Conservation (phyloP, 495 filamentous ascomycete genomes). For the Haplographium delicatum region DNA sequence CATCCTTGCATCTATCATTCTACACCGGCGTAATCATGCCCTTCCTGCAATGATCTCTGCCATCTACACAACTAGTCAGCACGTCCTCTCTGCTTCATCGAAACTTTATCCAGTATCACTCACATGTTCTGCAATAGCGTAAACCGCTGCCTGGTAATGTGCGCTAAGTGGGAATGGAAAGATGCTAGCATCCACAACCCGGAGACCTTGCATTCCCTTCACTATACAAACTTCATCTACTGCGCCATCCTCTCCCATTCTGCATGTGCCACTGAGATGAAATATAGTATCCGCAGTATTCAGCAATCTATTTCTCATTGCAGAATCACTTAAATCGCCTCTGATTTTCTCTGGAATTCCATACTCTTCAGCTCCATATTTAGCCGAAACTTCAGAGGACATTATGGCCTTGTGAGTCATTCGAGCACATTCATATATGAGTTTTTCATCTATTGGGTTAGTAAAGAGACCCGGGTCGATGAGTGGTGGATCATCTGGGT, state of each 20-base stretch:
- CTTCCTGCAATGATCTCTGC: too few species aligned
- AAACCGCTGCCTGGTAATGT: background rate
- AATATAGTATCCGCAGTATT: background rate
- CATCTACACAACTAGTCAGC: too few species aligned
- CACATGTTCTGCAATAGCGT: background rate
- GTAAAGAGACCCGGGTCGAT: slow-evolving; percentile 8
- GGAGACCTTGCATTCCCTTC: background rate
- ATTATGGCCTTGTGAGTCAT: background rate
- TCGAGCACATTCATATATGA: background rate
- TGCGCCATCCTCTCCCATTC: background rate
- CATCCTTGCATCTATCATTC: too few species aligned
- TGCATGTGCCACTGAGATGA: background rate
- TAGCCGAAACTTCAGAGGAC: background rate
- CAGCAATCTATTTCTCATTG: background rate
- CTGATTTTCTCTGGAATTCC: background rate
- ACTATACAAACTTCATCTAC: background rate
- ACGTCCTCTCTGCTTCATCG: too few species aligned
- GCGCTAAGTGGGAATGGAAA: background rate
- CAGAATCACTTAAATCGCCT: background rate
- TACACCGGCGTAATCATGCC: too few species aligned
- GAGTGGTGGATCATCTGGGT: background rate
- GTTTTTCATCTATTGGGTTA: background rate
- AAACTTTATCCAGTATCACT: too few species aligned
- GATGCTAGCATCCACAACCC: background rate
- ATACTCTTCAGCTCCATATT: background rate